Conservation (phyloP, 345 rosid genomes). For the Acer saccharum region DNA sequence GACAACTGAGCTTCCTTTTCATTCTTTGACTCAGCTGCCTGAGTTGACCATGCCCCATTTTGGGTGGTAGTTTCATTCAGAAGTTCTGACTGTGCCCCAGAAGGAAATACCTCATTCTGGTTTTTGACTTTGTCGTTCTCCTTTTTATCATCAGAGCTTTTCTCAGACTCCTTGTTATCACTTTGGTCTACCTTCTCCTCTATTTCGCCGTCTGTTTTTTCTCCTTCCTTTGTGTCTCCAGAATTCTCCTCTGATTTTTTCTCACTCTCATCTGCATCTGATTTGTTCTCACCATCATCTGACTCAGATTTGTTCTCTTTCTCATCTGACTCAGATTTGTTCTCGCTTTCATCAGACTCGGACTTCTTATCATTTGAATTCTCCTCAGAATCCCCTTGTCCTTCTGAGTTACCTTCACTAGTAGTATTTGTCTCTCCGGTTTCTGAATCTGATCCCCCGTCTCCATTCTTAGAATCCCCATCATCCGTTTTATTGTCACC, state of each 20-base stretch:
- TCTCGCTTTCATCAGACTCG: constrained; percentile 38
- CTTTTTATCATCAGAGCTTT: constrained; percentile 39
- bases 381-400: constrained; percentile 50
- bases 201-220: constrained; percentile 43
- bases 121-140: constrained; percentile 47
- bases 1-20: constrained; percentile 76
- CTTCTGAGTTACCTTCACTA: constrained; percentile 39
- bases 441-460: constrained; percentile 25
- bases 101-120: constrained; percentile 67
- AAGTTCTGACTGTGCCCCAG: constrained; percentile 84
- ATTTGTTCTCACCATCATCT: constrained; percentile 43
- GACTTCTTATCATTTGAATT: constrained; percentile 38
- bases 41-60: constrained; percentile 84
- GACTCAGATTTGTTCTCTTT: constrained; percentile 40
- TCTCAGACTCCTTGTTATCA: constrained; percentile 41
- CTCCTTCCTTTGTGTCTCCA: constrained; percentile 34
- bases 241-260: constrained; percentile 35
- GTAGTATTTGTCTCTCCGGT: constrained; percentile 28
- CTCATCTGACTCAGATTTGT: constrained; percentile 38
- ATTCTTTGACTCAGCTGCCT: constrained; percentile 82
- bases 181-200: constrained; percentile 47
- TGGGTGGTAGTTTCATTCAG: constrained; percentile 68
- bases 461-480: constrained; percentile 28
- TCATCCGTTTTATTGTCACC: constrained; percentile 31
- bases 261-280: constrained; percentile 38